Conservation (phyloP, 345 rosid genomes). For the Eucalyptus marginata region DNA sequence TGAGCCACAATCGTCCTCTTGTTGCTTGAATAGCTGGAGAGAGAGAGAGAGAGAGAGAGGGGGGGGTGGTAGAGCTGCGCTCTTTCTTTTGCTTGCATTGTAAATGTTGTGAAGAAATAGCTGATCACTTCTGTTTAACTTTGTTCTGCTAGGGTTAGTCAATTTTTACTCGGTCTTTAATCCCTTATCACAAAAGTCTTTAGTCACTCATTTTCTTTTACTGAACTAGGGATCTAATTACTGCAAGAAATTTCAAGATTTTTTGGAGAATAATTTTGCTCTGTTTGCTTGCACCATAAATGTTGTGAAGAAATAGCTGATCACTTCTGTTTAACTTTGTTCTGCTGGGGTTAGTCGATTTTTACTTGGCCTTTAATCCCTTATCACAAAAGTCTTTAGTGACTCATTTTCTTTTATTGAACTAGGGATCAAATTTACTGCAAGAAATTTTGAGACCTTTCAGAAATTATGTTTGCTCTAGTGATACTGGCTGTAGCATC, state of each 20-base stretch:
- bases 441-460: neutral
- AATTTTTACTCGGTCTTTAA: neutral
- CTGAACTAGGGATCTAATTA: neutral
- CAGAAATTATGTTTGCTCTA: neutral
- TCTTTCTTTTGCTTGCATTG: neutral
- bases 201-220: neutral
- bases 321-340: neutral
- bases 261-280: neutral
- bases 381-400: neutral
- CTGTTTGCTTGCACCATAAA: neutral
- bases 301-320: neutral
- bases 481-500: neutral
- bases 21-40: neutral
- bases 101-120: neutral
- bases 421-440: neutral
- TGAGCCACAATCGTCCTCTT: neutral
- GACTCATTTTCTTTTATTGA: neutral
- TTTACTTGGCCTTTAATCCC: neutral
- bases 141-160: neutral
- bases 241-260: neutral
- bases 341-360: neutral
- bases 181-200: neutral
- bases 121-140: neutral
- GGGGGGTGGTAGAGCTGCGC: accelerated
- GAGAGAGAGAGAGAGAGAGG: neutral